A percentile compares a stretch with the other conserved stretches of the same genome.
Evolutionary conservation across 192 early-diverging fungal genomes (phyloP).

Genomic region (Cladochytrium replicatum): DNA sequence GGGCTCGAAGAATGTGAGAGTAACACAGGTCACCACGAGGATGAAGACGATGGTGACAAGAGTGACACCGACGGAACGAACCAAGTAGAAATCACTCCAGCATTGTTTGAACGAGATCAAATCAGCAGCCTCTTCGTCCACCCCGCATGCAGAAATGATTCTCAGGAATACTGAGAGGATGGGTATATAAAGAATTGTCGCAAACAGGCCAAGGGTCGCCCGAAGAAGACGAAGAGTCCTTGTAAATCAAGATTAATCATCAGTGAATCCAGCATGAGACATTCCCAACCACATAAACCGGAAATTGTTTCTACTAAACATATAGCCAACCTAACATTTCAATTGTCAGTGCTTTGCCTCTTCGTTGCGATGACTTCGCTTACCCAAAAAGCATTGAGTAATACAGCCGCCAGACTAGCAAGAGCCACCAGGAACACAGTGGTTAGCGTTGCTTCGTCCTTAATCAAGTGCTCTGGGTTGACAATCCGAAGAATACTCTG

Average conservation of each 20-base stretch:
- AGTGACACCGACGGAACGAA: slow-evolving; percentile 14
- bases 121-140: background rate
- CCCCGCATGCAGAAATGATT: slow-evolving; percentile 6
- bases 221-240: slow-evolving; percentile 32
- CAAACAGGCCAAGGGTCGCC: slow-evolving; percentile 24
- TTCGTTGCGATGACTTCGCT: too few relatives aligned
- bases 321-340: slow-evolving; percentile 37
- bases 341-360: too few relatives aligned
- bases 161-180: slow-evolving; percentile 16
- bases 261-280: background rate
- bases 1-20: slow-evolving; percentile 38
- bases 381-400: too few relatives aligned
- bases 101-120: too few relatives aligned
- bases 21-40: too few relatives aligned
- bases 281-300: slow-evolving; percentile 27
- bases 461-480: too few relatives aligned
- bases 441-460: too few relatives aligned
- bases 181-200: slow-evolving; percentile 30
- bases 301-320: slow-evolving; percentile 32
- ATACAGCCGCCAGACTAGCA: too few relatives aligned
- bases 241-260: background rate
- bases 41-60: too few relatives aligned
- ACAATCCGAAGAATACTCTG: slow-evolving; percentile 9
- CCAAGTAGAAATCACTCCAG: slow-evolving; percentile 14
- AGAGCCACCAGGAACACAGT: too few relatives aligned